Conservation (phyloP, 768 basidiomycete species). For the Kwoniella europaea region DNA sequence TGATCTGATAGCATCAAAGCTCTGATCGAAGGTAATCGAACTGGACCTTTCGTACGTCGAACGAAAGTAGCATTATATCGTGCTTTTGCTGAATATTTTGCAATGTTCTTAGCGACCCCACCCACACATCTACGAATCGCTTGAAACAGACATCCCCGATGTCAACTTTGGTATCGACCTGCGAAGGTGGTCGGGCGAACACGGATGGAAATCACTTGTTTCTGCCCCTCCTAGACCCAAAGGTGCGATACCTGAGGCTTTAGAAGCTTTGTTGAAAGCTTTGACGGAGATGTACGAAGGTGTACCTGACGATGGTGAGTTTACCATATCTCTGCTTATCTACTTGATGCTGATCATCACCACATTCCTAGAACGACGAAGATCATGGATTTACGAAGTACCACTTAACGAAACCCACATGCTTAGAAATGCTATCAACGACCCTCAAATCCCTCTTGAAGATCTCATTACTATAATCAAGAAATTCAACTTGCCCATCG, state of each 20-base stretch:
- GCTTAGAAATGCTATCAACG: constrained; percentile 82
- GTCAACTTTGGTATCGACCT: constrained; percentile 91
- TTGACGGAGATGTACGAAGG: constrained; percentile 69
- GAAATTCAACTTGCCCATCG: constrained; percentile 81
- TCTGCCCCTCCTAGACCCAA: constrained; percentile 63
- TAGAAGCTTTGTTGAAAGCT: constrained; percentile 70
- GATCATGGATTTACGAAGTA: constrained; percentile 89
- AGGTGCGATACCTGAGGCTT: constrained; percentile 70
- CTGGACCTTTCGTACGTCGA: constrained; percentile 73
- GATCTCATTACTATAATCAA: constrained; percentile 66
- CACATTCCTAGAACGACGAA: constrained; percentile 71
- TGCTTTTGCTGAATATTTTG: background rate
- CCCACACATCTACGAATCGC: constrained; percentile 71
- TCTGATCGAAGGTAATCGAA: constrained; percentile 88
- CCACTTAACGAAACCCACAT: constrained; percentile 82
- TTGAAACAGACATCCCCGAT: constrained; percentile 78
- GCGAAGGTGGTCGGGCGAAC: constrained; percentile 82
- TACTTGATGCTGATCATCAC: background rate
- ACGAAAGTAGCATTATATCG: too few species aligned
- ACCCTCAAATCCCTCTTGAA: constrained; percentile 58
- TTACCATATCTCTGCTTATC: background rate
- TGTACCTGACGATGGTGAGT: constrained; percentile 70
- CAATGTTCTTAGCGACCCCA: constrained; percentile 64
- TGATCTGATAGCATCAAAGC: constrained; percentile 60
- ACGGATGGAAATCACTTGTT: constrained; percentile 65